Evolutionary conservation across 805 yeast genomes (phyloP).

Genomic region (Scheffersomyces coipomensis): DNA sequence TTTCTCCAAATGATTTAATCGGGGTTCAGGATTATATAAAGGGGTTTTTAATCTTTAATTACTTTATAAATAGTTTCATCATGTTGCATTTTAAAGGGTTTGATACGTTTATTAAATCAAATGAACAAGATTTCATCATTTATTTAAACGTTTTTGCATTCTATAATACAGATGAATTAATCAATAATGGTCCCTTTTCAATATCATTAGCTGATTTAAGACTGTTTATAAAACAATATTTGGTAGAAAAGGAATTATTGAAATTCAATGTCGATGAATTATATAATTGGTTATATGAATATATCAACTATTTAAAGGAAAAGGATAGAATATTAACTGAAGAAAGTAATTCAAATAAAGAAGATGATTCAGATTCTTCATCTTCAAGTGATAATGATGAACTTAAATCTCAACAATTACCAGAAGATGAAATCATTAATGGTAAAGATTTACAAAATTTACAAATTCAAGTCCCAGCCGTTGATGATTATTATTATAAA

Average conservation of each 20-base stretch:
- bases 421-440: not conserved
- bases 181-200: constrained; percentile 16
- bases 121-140: constrained; percentile 38
- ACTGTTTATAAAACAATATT: constrained; percentile 13
- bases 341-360: not conserved
- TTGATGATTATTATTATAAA: too few relatives aligned
- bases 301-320: constrained; percentile 33
- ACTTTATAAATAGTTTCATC: constrained; percentile 40
- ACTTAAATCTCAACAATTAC: not conserved
- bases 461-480: not conserved
- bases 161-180: constrained; percentile 28
- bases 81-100: constrained; percentile 44
- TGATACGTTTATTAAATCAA: constrained; percentile 34
- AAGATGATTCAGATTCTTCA: constrained; percentile 3
- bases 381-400: not conserved
- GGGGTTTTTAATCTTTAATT: constrained; percentile 41
- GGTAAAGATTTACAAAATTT: not conserved
- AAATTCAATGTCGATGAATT: constrained; percentile 34
- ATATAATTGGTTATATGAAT: constrained; percentile 37
- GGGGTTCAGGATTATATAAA: constrained; percentile 26
- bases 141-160: constrained; percentile 42
- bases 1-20: constrained; percentile 9
- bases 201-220: constrained; percentile 15
- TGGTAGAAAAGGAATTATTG: constrained; percentile 26
- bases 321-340: constrained; percentile 16